These are phyloP conservation scores for Aspergillus egyptiacus DNA, from an alignment of 495 filamentous ascomycete species.

Conservation along the genomic window DNA sequence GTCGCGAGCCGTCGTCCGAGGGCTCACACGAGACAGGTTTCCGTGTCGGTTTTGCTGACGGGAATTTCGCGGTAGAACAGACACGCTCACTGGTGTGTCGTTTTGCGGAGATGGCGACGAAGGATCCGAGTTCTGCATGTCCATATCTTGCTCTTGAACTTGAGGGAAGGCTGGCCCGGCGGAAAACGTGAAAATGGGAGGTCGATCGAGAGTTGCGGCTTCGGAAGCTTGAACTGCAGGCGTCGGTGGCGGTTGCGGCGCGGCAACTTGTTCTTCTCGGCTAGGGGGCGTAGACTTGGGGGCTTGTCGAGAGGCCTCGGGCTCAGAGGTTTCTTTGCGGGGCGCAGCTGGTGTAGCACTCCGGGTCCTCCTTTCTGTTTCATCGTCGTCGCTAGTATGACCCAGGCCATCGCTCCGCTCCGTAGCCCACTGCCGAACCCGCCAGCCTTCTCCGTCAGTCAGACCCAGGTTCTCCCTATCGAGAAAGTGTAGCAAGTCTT, in stretches of 20 bases:
- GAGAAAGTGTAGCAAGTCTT: slow-evolving; percentile 79
- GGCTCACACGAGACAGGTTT: slow-evolving; percentile 34
- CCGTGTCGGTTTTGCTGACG: slow-evolving; percentile 48
- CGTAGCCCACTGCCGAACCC: slow-evolving; percentile 76
- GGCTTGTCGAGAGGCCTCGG: slow-evolving; percentile 28
- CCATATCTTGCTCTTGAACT: slow-evolving; percentile 56
- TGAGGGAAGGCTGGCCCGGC: slow-evolving; percentile 58
- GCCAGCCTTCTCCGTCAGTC: slow-evolving; percentile 73
- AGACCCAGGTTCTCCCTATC: slow-evolving; percentile 74
- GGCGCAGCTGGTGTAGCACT: slow-evolving; percentile 57
- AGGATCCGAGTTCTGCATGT: slow-evolving; percentile 49
- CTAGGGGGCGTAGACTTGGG: slow-evolving; percentile 36
- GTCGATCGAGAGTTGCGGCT: slow-evolving; percentile 21
- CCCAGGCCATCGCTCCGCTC: slow-evolving; percentile 64
- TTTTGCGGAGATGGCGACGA: slow-evolving; percentile 27
- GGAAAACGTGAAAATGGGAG: slow-evolving; percentile 60
- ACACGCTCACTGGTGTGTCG: slow-evolving; percentile 44
- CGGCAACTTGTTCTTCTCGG: slow-evolving; percentile 42
- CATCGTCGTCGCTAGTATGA: slow-evolving; percentile 71
- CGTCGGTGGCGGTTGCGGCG: slow-evolving; percentile 23
- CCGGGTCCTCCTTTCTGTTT: slow-evolving; percentile 48
- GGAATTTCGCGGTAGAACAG: slow-evolving; percentile 45
- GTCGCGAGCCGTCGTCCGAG: slow-evolving; percentile 38
- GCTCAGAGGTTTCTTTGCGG: slow-evolving; percentile 44
- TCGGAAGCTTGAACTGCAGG: slow-evolving; percentile 24